Evolutionary conservation across 495 filamentous ascomycete species (phyloP).

Genomic region (Tuber microsphaerosporum): DNA sequence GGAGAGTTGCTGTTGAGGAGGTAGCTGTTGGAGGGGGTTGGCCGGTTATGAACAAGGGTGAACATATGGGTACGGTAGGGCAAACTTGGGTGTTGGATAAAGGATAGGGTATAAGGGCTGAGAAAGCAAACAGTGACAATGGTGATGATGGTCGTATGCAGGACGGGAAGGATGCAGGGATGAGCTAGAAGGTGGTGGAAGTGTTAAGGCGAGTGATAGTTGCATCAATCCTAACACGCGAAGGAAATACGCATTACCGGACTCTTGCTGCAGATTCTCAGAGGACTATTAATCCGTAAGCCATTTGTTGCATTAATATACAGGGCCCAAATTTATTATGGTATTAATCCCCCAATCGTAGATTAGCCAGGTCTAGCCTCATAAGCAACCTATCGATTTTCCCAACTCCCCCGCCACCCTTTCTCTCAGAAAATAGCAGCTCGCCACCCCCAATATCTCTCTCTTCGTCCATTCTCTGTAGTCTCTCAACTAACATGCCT

Average conservation of each 20-base stretch:
- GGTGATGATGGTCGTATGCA: not conserved
- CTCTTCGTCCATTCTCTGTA: slow-evolving; percentile 47
- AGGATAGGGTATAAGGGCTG: not conserved
- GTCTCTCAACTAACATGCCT: slow-evolving; percentile 26
- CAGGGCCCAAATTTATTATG: not conserved
- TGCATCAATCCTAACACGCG: not conserved
- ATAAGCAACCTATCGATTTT: slow-evolving; percentile 75
- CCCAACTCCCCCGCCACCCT: slow-evolving; percentile 53
- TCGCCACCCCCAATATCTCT: slow-evolving; percentile 42
- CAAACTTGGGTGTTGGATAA: not conserved
- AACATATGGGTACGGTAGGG: not conserved
- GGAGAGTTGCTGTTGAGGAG: not conserved
- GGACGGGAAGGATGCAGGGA: not conserved
- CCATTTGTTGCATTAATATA: not conserved
- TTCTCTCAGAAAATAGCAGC: slow-evolving; percentile 35
- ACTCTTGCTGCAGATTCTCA: slow-evolving; percentile 48
- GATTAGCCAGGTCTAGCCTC: slow-evolving; percentile 64
- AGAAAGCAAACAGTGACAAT: not conserved
- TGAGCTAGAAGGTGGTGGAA: not conserved
- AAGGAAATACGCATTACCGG: not conserved
- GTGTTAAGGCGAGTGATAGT: not conserved
- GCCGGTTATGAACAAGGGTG: not conserved
- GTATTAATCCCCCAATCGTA: slow-evolving; percentile 42
- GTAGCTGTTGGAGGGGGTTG: not conserved
- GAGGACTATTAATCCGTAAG: not conserved